These are phyloP conservation scores for Kwoniella europaea DNA, from an alignment of 768 basidiomycete species.

Conservation along the genomic window DNA sequence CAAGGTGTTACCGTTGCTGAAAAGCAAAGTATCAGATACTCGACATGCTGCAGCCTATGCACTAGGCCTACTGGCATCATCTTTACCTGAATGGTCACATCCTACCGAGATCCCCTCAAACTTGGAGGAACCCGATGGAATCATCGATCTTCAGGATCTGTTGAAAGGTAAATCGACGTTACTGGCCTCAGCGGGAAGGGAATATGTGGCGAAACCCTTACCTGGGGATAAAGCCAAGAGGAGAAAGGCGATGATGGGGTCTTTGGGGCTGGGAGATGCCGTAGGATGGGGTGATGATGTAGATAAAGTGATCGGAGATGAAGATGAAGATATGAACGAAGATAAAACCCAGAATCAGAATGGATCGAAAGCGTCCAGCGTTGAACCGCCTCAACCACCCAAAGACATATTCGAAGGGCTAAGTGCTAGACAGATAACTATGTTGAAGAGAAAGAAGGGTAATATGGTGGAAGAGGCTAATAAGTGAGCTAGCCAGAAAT, in stretches of 20 bases:
- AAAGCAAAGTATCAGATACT: constrained; percentile 90
- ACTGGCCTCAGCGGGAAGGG: constrained; percentile 90
- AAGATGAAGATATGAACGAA: constrained; percentile 37
- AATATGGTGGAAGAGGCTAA: constrained; percentile 65
- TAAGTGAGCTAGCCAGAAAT: constrained; percentile 38
- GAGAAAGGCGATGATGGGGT: constrained; percentile 52
- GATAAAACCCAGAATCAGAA: not conserved
- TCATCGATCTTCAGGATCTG: constrained; percentile 65
- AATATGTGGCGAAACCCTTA: constrained; percentile 65
- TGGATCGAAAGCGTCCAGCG: constrained; percentile 10
- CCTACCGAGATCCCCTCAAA: not conserved
- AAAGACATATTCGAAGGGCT: constrained; percentile 62
- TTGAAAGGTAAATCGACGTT: constrained; percentile 72
- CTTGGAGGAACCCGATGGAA: not conserved
- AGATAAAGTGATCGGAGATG: constrained; percentile 51
- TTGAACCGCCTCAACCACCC: constrained; percentile 27
- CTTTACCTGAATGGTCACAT: constrained; percentile 65
- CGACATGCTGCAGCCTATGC: constrained; percentile 86
- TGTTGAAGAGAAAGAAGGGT: constrained; percentile 92
- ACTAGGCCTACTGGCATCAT: constrained; percentile 80
- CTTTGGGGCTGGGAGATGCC: constrained; percentile 46
- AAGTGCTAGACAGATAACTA: constrained; percentile 90
- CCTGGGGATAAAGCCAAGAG: constrained; percentile 45
- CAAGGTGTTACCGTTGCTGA: constrained; percentile 86
- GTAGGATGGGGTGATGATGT: constrained; percentile 54